phyloP scores from a whole-genome alignment of 345 rosid species.

The Aquilaria sinensis region DNA sequence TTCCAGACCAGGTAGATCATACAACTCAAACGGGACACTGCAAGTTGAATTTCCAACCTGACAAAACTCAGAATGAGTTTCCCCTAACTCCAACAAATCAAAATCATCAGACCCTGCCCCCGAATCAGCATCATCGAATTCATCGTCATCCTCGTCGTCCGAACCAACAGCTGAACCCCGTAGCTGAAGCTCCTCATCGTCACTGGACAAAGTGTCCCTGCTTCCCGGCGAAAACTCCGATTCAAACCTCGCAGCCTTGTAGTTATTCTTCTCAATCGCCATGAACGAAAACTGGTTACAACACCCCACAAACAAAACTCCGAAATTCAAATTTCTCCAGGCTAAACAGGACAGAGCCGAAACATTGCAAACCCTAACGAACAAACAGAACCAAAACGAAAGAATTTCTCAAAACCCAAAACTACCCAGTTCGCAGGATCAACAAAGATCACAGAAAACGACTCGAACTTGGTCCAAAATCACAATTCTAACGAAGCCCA shows the following conservation, averaged over 20 bases:
- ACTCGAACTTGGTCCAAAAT: neutral
- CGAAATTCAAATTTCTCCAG: conserved; percentile 6
- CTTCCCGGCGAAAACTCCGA: conserved; percentile 78
- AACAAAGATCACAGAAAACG: conserved; percentile 1
- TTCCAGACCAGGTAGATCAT: conserved; percentile 70
- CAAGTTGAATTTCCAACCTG: conserved; percentile 80
- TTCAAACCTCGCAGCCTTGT: conserved; percentile 72
- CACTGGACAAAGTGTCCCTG: conserved; percentile 56
- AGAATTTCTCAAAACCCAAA: conserved; percentile 15
- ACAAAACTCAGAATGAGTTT: conserved; percentile 83
- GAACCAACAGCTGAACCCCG: conserved; percentile 45
- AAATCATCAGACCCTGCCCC: conserved; percentile 98
- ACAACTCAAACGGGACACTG: conserved; percentile 79
- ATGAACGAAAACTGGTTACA: conserved; percentile 19
- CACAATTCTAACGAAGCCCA: neutral
- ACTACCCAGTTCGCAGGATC: conserved; percentile 3
- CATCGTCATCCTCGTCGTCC: conserved; percentile 65
- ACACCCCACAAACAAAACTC: conserved; percentile 8
- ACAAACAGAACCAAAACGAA: conserved; percentile 15
- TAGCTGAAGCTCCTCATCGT: conserved; percentile 67
- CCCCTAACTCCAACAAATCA: conserved; percentile 90
- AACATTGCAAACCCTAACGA: conserved; percentile 32
- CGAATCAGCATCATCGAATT: conserved; percentile 84
- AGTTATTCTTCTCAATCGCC: conserved; percentile 97
- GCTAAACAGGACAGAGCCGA: neutral